Base-by-base conservation (phyloP, 164 flowering plant genomes). In the Annona squamosa region DNA sequence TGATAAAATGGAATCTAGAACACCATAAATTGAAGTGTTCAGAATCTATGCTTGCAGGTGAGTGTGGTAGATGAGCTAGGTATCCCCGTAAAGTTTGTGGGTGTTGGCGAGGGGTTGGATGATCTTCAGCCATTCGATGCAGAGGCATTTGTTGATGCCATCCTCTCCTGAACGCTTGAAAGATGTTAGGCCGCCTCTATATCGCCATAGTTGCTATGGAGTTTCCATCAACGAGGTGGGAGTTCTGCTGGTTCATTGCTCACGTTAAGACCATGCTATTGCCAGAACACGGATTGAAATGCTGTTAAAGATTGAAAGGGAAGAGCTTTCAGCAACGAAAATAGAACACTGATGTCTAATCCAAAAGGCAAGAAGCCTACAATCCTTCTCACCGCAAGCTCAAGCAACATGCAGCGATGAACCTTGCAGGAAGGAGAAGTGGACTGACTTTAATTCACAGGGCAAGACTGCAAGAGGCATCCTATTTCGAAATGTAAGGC, bases 51-150 rank as follows among this genome's bases (percentile, higher is more conserved):
- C 61, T 77, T 81, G 72, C 87, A 94, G 99, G 99, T 91, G 56
- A 94, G 97, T 82, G 99, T 94, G 57, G 97, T 94, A 66, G 96
- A 94, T 82, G 99, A 92, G 85, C 95, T 94, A 61, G 97, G 97
- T 56, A 94, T 92, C 72, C 99, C 99, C 67, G 91, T 94, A 63
- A 94, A 94, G 82, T 94, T 94, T 85, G 94, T 94, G n/a, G 96
- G 99, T 68, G 96, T 94, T 74, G 97, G 99, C 41, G 99, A 94
- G 84, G 93, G 99, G 59, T 74, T 91, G 42, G 97, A 90, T 79
- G 97, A 94, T 73, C 94, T 94, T 71, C 99, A 94, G 78, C 99
- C 97, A 61, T 94, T 94, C 75, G 96, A 92, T 77, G 88, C 99
- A 0, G 94, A 92, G 82, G 88, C 86, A 67, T 94, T 94, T 81